phyloP scores from a whole-genome alignment of 2,329 filamentous ascomycete genomes.

The Neurospora sp. region DNA sequence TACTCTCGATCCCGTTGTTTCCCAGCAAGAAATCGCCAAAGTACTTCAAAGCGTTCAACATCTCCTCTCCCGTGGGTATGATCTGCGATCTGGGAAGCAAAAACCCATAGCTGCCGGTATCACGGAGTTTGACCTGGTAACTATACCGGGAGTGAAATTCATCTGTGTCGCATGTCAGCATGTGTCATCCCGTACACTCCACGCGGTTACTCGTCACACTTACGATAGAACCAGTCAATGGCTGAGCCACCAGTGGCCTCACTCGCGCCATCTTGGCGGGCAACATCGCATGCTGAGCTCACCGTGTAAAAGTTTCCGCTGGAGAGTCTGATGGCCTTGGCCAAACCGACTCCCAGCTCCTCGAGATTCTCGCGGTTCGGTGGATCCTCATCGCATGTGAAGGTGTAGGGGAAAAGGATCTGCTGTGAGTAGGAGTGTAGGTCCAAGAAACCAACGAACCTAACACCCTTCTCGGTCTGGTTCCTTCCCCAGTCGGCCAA shows the following conservation, averaged over 20 bases:
- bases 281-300: constrained; percentile 71
- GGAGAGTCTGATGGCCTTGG: constrained; percentile 78
- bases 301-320: constrained; percentile 68
- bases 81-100: constrained; percentile 80
- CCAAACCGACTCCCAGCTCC: constrained; percentile 78
- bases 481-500: constrained; percentile 78
- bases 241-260: constrained; percentile 75
- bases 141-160: constrained; percentile 72
- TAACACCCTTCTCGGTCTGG: constrained; percentile 59
- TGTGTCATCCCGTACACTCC: background rate
- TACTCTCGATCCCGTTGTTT: constrained; percentile 53
- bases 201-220: background rate
- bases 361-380: constrained; percentile 86
- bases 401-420: constrained; percentile 85
- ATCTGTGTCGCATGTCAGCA: constrained; percentile 27
- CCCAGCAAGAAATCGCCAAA: constrained; percentile 71
- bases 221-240: constrained; percentile 84
- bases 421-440: constrained; percentile 94
- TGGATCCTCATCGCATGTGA: constrained; percentile 66
- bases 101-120: constrained; percentile 92
- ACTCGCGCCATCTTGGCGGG: constrained; percentile 18
- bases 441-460: constrained; percentile 79
- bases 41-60: constrained; percentile 72
- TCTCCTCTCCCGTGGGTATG: constrained; percentile 78
- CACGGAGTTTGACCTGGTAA: constrained; percentile 88